Evolutionary conservation across 495 filamentous ascomycete genomes (phyloP).

Genomic region (Hypoxylon crocopeplum): DNA sequence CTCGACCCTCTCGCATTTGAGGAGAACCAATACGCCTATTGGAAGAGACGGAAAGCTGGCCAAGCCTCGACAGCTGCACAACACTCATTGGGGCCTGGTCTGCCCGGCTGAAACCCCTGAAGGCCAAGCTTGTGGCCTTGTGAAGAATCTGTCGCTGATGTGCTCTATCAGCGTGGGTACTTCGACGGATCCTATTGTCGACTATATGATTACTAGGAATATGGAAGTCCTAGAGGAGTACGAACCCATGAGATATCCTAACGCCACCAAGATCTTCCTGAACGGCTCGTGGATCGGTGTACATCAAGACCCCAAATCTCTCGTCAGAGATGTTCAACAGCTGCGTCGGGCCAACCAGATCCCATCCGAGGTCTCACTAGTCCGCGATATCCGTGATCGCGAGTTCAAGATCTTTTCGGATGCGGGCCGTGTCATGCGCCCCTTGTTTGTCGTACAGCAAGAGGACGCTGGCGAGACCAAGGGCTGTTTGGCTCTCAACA

Average conservation of each 20-base stretch:
- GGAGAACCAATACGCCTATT: slow-evolving; percentile 96
- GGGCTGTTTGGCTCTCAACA: slow-evolving; percentile 81
- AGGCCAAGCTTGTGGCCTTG: slow-evolving; percentile 96
- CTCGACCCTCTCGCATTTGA: slow-evolving; percentile 93
- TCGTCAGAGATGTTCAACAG: slow-evolving; percentile 78
- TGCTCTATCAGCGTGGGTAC: slow-evolving; percentile 96
- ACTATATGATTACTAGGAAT: slow-evolving; percentile 91
- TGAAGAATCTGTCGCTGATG: slow-evolving; percentile 98
- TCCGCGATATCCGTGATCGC: slow-evolving; percentile 92
- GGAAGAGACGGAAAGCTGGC: slow-evolving; percentile 98
- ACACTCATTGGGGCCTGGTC: slow-evolving; percentile 98
- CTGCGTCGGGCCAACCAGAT: slow-evolving; percentile 79
- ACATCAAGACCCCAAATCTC: slow-evolving; percentile 79
- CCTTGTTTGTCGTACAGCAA: slow-evolving; percentile 80
- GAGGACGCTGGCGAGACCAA: slow-evolving; percentile 72
- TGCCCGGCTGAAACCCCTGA: slow-evolving; percentile 98
- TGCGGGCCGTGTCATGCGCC: slow-evolving; percentile 90
- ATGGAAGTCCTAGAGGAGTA: slow-evolving; percentile 99
- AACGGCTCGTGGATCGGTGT: slow-evolving; percentile 98
- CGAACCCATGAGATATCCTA: slow-evolving; percentile 83
- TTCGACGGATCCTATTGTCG: slow-evolving; percentile 84
- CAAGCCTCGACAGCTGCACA: slow-evolving; percentile 96
- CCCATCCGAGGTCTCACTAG: slow-evolving; percentile 86
- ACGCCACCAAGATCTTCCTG: slow-evolving; percentile 96
- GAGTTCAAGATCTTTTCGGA: slow-evolving; percentile 99